These are phyloP conservation scores for Cryptococcus hybrid DNA, from an alignment of 1,284 basidiomycete species.

Conservation along the genomic window DNA sequence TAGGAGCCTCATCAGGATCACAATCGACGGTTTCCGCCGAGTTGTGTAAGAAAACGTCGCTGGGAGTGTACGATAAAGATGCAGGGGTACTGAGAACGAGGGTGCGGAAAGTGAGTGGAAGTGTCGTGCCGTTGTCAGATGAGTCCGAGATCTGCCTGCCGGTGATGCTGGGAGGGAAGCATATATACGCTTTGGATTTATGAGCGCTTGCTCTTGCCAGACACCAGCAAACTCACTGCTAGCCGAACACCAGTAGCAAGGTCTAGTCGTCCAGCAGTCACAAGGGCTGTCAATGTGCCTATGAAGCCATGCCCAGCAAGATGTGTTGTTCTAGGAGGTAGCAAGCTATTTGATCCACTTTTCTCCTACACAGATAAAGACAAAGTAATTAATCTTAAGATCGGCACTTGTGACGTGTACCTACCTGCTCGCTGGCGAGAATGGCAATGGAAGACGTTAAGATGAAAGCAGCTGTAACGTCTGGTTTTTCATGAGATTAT, in stretches of 20 bases:
- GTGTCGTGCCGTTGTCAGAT: constrained; percentile 41
- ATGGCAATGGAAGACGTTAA: constrained; percentile 47
- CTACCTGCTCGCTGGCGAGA: constrained; percentile 43
- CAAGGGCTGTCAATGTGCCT: constrained; percentile 46
- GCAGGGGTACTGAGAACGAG: constrained; percentile 25
- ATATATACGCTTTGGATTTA: constrained; percentile 31
- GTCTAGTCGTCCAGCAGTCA: constrained; percentile 43
- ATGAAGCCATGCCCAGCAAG: constrained; percentile 50
- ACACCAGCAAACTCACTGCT: constrained; percentile 22
- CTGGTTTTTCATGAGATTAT: constrained; percentile 47
- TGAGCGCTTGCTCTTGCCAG: not conserved
- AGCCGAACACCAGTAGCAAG: constrained; percentile 44
- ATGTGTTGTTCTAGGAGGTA: constrained; percentile 27
- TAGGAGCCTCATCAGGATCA: constrained; percentile 16
- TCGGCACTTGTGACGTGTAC: constrained; percentile 1
- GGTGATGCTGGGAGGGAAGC: constrained; percentile 36
- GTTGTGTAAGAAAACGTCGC: constrained; percentile 17
- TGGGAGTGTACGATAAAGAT: not conserved
- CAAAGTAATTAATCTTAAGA: not conserved
- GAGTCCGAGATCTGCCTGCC: constrained; percentile 15
- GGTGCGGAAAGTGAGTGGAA: constrained; percentile 46
- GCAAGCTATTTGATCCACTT: not conserved
- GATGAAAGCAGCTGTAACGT: constrained; percentile 49
- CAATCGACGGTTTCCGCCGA: constrained; percentile 14
- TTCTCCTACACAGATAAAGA: too few species aligned